Base-by-base conservation (phyloP, 208 protist genomes). In the Angomonas ambiguus region DNA sequence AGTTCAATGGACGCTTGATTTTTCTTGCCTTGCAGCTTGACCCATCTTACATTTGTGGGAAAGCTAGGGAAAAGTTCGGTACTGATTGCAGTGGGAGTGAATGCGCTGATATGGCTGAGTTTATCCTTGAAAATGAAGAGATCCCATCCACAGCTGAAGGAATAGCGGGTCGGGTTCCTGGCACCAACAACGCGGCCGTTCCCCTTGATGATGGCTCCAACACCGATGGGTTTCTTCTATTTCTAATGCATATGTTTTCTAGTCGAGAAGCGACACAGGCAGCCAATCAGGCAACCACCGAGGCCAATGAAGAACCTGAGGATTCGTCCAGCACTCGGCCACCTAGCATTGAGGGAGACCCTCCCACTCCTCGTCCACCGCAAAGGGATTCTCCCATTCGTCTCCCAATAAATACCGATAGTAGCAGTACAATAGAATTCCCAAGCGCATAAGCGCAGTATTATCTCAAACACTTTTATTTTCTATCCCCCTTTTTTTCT, bases 1-100 rank as follows among this genome's bases (percentile, higher is more conserved):
- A 74, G 11, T 94, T 94, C 76, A 33, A 69, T 2, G 82, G 82
- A 1, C 83, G 91, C 34, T 67, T 94, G 25, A 62, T 94, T 27
- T 94, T 94, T 65, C 79, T 94, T 13, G 88, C 88, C 10, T 63
- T 92, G 18, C 88, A 94, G 63, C 71, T 94, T 1, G 83, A 91
- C 51, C 83, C 80, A 8, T 62, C 66, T 22, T 94, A 94, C 72
- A 82, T 94, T 58, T 77, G 81, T 20, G 18, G 65, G 4, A 80
- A 86, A 55, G 83, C 83, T n/a, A 73, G 76, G 16, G 72, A 88
- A 28, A 66, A 53, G 57, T 82, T 85, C 53, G 82, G 80, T 32
- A 74, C 76, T 4, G 76, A 77, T 45, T 70, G 67, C 65, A 73
- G 56, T 28, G 79, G 74, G 22, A 69, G 79, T 2, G 65, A 85